These are phyloP conservation scores for Podosphaera aphanis DNA, from an alignment of 2,329 filamentous ascomycete species.

Conservation along the genomic window DNA sequence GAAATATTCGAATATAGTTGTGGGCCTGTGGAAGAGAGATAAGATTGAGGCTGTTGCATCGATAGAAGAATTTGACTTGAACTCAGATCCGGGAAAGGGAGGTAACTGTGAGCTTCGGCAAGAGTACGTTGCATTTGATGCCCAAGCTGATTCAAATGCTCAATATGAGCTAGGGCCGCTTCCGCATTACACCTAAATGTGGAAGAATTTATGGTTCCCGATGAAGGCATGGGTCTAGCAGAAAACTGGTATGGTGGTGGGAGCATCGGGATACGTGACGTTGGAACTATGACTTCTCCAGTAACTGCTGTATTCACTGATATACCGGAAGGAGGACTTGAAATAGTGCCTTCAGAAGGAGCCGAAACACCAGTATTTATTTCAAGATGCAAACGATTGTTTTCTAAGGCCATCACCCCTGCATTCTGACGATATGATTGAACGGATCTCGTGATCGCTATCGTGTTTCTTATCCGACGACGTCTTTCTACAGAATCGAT, in stretches of 20 bases:
- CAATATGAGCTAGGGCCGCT: background rate
- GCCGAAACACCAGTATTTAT: background rate
- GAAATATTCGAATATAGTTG: background rate
- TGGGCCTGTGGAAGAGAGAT: background rate
- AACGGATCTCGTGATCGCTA: conserved; percentile 5
- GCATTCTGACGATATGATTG: conserved; percentile 8
- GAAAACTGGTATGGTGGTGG: background rate
- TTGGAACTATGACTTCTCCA: background rate
- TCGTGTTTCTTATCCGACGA: conserved; percentile 9
- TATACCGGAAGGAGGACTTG: no score
- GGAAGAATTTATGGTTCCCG: background rate
- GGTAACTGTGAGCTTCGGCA: background rate
- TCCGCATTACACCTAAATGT: background rate
- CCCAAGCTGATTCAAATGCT: background rate
- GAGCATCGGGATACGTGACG: background rate
- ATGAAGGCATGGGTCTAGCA: background rate
- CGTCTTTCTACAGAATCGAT: conserved; percentile 10
- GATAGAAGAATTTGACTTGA: background rate
- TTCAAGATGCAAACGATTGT: background rate
- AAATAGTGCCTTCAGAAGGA: background rate
- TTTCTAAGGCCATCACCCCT: conserved; percentile 2
- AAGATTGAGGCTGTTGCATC: background rate
- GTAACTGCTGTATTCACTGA: background rate
- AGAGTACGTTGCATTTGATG: background rate
- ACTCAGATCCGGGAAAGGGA: background rate